Base-by-base conservation (phyloP, 2,329 filamentous ascomycete species). In the Zymoseptoria crescenta region DNA sequence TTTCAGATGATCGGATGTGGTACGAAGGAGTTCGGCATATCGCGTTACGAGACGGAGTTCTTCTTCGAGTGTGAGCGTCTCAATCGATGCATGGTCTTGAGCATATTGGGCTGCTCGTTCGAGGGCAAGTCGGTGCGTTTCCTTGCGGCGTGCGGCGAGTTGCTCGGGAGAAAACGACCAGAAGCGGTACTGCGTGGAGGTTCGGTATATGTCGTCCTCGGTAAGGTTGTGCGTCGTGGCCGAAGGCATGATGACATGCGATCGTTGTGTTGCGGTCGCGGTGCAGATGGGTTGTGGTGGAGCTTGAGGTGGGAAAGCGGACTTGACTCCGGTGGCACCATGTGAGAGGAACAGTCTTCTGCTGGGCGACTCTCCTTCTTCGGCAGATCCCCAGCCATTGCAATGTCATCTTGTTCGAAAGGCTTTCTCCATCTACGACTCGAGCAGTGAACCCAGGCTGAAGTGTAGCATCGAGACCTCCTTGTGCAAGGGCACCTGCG, bases 121-220 rank as follows among this genome's bases (percentile, higher is more conserved):
- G 76, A 87, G 75, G 71, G 94, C 94, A 54, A 89, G 81, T 8
- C 81, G 76, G 75, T 96, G 96, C 30, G 92, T 96, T 65, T 87
- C 87, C 49, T 81, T 77, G 59, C 94, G 89, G 24, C 93, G 81
- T 1, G 86, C 81, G 54, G 82, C 80, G 3, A 99, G 83, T 48
- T 87, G 84, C 2, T 84, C 75, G 2, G 86, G 83, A 0, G 91
- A 90, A 75, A 93, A 97, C 9, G 92, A 96, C 94, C 94, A 99
- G 59, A 95, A 81, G 50, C 89, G 85, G 72, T 86, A 97, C 74
- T 99, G 94, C 52, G 90, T 93, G 0, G 93, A 96, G 55, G 88
- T 83, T 30, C 91, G 86, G 76, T 97, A 99, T 57, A 92, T 81
- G 66, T 90, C 89, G 75, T 99, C 94, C 81, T 99, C 94, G 62